Evolutionary conservation across 1,139 yeast genomes (phyloP).

Genomic region (Hyphopichia khmerensis): DNA sequence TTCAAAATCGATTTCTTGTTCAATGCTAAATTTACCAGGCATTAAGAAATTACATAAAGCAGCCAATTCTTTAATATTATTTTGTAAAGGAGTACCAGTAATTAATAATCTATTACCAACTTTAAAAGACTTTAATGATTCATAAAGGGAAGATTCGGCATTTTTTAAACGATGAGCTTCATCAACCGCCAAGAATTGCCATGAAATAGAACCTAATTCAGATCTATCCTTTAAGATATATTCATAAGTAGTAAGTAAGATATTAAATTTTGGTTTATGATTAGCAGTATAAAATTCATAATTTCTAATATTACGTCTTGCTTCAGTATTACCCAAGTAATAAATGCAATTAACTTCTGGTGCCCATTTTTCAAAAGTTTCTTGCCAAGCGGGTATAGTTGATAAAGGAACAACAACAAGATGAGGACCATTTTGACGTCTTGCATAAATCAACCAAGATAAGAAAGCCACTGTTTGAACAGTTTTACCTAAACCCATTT

Average conservation of each 20-base stretch:
- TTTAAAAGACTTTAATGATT: conserved; percentile 78
- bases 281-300: conserved; percentile 70
- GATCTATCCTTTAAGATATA: conserved; percentile 84
- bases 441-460: conserved; percentile 90
- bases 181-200: conserved; percentile 98
- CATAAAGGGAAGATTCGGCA: conserved; percentile 90
- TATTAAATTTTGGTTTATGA: conserved; percentile 81
- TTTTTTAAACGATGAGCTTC: conserved; percentile 97
- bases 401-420: conserved; percentile 93
- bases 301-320: conserved; percentile 79
- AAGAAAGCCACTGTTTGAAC: conserved; percentile 95
- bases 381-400: conserved; percentile 99
- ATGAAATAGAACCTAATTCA: conserved; percentile 77
- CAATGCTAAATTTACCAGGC: conserved; percentile 91
- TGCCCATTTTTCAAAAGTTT: conserved; percentile 96
- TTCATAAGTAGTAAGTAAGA: conserved; percentile 90
- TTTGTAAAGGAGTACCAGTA: conserved; percentile 98
- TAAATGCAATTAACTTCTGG: conserved; percentile 93
- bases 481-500: conserved; percentile 98
- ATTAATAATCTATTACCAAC: conserved; percentile 83
- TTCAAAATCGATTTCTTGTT: conserved; percentile 93
- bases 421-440: conserved; percentile 97
- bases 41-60: conserved; percentile 91
- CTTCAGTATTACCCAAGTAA: conserved; percentile 87
- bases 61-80: conserved; percentile 91